phyloP scores from a whole-genome alignment of 78 protist species.

The Planoprotostelium fungivorum region DNA sequence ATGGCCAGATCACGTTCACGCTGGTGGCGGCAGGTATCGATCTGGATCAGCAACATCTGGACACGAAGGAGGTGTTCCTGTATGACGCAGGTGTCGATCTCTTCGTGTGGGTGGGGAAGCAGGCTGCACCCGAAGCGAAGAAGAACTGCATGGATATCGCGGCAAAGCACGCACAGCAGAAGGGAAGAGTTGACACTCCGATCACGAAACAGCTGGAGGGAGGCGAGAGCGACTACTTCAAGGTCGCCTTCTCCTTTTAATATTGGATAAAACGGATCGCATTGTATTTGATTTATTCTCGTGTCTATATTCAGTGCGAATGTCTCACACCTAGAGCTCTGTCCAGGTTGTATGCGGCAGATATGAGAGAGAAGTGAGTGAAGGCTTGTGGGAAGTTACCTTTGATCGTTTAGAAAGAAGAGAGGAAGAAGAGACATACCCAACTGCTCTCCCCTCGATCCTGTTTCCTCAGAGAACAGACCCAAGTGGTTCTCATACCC shows the following conservation, averaged over 20 bases:
- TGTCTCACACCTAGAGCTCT: too few species aligned
- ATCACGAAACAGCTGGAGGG: neutral
- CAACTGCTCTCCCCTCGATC: slow-evolving; percentile 33
- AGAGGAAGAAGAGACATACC: slow-evolving; percentile 30
- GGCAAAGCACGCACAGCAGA: neutral
- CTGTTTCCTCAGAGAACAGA: slow-evolving; percentile 47
- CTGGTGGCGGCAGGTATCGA: neutral
- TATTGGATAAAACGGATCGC: too few species aligned
- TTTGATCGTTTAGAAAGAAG: too few species aligned
- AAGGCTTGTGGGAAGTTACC: slow-evolving; percentile 60
- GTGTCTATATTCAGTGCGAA: too few species aligned
- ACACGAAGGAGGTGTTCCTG: neutral
- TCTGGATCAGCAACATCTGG: neutral
- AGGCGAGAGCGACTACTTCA: neutral
- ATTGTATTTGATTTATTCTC: too few species aligned
- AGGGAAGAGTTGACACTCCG: neutral
- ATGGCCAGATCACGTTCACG: neutral
- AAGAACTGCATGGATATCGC: neutral
- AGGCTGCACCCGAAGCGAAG: neutral
- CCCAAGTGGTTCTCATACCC: slow-evolving; percentile 61
- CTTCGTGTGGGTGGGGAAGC: neutral
- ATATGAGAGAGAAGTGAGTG: slow-evolving; percentile 36
- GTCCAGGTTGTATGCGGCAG: slow-evolving; percentile 50
- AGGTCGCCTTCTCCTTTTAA: neutral
- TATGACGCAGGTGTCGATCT: neutral